phyloP scores from a whole-genome alignment of 192 early-diverging fungal genomes.

The Oehlia diaphana region DNA sequence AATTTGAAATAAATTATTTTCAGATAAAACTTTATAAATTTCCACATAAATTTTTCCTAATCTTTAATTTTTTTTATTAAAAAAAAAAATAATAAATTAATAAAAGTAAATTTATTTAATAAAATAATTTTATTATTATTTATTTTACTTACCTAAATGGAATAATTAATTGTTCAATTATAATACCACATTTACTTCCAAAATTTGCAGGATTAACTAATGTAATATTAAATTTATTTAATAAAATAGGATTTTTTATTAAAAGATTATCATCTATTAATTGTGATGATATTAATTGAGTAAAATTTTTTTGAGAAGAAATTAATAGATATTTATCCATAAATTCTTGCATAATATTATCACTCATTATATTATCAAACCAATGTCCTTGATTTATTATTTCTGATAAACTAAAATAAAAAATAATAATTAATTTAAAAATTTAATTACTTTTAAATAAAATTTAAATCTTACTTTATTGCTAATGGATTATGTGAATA shows the following conservation, averaged over 20 bases:
- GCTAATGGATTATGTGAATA: constrained; percentile 51
- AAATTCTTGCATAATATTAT: constrained; percentile 52
- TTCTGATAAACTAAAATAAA: constrained; percentile 57
- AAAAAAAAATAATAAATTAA: not conserved
- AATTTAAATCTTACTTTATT: constrained; percentile 41
- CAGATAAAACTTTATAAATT: constrained; percentile 3
- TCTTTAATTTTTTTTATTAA: constrained; percentile 11
- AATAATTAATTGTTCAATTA: constrained; percentile 63
- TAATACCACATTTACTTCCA: constrained; percentile 66
- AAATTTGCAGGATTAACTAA: constrained; percentile 66
- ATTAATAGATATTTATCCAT: constrained; percentile 36
- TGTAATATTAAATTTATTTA: constrained; percentile 58
- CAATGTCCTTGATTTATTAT: constrained; percentile 64
- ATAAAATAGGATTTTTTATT: constrained; percentile 40
- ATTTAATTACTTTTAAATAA: not conserved
- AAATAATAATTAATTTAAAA: not conserved
- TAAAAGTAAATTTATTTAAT: not conserved
- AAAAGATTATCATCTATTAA: not conserved
- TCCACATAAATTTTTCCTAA: constrained; percentile 33
- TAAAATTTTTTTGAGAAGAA: not conserved
- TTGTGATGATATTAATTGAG: not conserved
- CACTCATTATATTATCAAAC: constrained; percentile 60
- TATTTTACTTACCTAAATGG: constrained; percentile 57
- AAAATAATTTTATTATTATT: not conserved
- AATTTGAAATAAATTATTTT: constrained; percentile 33